Evolutionary conservation across 2,329 filamentous ascomycete genomes (phyloP), one percentile per base, ranked within the genome.

Genomic region (Alternaria longipes): DNA sequence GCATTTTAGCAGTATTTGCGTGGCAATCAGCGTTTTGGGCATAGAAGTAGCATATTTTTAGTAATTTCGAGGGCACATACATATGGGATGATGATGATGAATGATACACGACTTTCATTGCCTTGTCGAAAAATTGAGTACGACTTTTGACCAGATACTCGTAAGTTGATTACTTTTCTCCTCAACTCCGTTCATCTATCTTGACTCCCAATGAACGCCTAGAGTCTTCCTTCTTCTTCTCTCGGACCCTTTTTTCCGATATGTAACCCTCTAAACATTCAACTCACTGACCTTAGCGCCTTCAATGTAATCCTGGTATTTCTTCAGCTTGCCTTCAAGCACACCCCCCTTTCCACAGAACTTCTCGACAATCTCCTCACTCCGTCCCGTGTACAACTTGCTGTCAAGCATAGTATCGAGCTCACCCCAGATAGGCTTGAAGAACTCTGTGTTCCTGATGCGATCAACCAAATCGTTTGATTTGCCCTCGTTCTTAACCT

Each of bases 401-500:
- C 91, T 84, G 63, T 90, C 85, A 49, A 94, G 80, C 80, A 94
- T 85, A 42, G 76, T 80, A 65, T 93, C 90, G 30, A 94, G 81
- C 65, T 94, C 89, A 49, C 74, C 83, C 83, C 87, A 87, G 64
- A 94, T 88, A 1, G 90, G 83, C 61, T 79, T 83, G 82, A 97
- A 97, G 83, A 91, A 97, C 44, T 87, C 82, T 42, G 85, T 90
- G 53, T 81, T 83, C 76, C 87, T 87, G 75, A 97, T 93, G 14
- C 93, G 84, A 64, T 92, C 88, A 14, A 97, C 87, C 3, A 97
- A 84, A 76, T 97, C 93, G 74, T 97, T 97, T 55, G 87, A 82
- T 69, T 89, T 88, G 36, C 92, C 92, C 78, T 90, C 82, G 70
- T 87, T 85, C 82, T 91, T 91, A 41, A 93, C 90, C 11, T 90